These are phyloP conservation scores for Pythium sukuiense DNA, from an alignment of 352 stramenopile genomes.

Conservation along the genomic window DNA sequence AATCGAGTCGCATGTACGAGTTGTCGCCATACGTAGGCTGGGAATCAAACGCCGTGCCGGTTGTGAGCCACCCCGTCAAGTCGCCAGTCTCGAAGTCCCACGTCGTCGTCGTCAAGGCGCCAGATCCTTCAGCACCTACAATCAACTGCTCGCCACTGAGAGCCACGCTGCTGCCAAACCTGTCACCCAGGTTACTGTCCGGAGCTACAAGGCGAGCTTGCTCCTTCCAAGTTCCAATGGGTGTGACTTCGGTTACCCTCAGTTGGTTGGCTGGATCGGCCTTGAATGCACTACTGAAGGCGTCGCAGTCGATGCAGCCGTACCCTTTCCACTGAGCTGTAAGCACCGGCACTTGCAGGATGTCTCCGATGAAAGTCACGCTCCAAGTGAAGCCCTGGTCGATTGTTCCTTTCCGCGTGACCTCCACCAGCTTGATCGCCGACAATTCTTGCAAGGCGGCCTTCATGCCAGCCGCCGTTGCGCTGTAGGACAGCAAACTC, in stretches of 20 bases:
- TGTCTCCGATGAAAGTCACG: constrained; percentile 80
- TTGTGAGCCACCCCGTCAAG: constrained; percentile 92
- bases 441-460: constrained; percentile 77
- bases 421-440: constrained; percentile 82
- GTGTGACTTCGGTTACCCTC: constrained; percentile 43
- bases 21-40: constrained; percentile 97
- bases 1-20: constrained; percentile 75
- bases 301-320: constrained; percentile 65
- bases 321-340: constrained; percentile 57
- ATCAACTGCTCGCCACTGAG: constrained; percentile 80
- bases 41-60: constrained; percentile 90
- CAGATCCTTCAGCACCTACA: constrained; percentile 66
- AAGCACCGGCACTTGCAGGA: constrained; percentile 63
- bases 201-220: constrained; percentile 58
- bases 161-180: constrained; percentile 73
- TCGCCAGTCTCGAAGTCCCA: constrained; percentile 98
- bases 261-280: constrained; percentile 58
- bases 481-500: constrained; percentile 55
- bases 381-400: constrained; percentile 82
- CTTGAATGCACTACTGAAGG: constrained; percentile 71
- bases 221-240: constrained; percentile 62
- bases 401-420: constrained; percentile 61
- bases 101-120: constrained; percentile 84
- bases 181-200: constrained; percentile 73
- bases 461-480: constrained; percentile 71